Conservation (phyloP, 441 rosid species). For the Erysimum pusillum region DNA sequence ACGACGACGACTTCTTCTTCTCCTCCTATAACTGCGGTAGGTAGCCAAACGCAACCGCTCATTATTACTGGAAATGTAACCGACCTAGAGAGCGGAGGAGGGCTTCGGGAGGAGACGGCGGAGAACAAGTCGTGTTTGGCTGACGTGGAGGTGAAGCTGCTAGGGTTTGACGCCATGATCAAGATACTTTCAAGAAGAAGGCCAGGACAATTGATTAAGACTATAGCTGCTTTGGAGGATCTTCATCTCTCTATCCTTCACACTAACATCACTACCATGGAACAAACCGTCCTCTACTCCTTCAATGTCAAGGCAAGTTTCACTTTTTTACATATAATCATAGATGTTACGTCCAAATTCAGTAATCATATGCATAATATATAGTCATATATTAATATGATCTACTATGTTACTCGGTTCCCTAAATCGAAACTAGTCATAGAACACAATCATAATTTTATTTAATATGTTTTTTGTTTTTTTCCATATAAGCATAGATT, state of each 20-base stretch:
- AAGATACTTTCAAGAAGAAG: slow-evolving; percentile 91
- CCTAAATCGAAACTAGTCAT: neutral
- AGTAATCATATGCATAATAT: no score
- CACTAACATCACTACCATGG: slow-evolving; percentile 92
- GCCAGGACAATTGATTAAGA: slow-evolving; percentile 72
- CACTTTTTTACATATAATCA: slow-evolving; percentile 4
- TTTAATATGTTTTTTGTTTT: neutral
- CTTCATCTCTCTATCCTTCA: slow-evolving; percentile 85
- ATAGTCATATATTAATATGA: neutral
- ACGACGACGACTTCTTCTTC: slow-evolving; percentile 51
- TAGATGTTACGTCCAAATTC: no score
- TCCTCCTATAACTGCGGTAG: slow-evolving; percentile 50
- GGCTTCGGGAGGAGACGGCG: slow-evolving; percentile 66
- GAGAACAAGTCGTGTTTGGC: slow-evolving; percentile 87
- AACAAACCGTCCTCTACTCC: slow-evolving; percentile 95
- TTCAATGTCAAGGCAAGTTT: slow-evolving; percentile 85
- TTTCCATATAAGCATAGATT: neutral
- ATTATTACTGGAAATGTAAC: slow-evolving; percentile 38
- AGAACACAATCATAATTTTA: neutral
- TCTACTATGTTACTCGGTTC: neutral
- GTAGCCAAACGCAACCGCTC: slow-evolving; percentile 44
- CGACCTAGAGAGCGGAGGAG: slow-evolving; percentile 46
- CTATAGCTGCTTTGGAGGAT: slow-evolving; percentile 84
- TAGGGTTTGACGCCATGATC: slow-evolving; percentile 94
- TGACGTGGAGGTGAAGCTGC: slow-evolving; percentile 87